Percentiles rank a stretch among this genome's conserved stretches.
These are phyloP conservation scores for Emiliania huxleyi DNA, from an alignment of 78 protist genomes.

Conservation along the genomic window DNA sequence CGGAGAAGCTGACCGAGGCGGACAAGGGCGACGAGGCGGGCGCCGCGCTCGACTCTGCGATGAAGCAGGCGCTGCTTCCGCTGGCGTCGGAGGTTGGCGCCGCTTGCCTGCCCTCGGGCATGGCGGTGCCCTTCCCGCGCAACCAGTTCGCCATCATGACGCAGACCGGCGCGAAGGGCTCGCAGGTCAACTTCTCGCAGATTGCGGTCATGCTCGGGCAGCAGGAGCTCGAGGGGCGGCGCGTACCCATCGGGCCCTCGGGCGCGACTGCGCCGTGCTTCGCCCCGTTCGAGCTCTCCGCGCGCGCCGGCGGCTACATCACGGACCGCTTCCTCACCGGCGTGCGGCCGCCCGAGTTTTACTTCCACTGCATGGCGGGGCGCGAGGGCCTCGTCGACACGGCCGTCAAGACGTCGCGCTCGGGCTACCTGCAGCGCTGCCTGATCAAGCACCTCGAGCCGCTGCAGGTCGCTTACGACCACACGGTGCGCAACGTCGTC, in stretches of 20 bases:
- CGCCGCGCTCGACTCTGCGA: slow-evolving; percentile 56
- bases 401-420: slow-evolving; percentile 98
- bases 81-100: slow-evolving; percentile 77
- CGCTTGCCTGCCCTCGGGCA: slow-evolving; percentile 84
- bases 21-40: not conserved
- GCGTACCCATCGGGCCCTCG: slow-evolving; percentile 92
- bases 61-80: slow-evolving; percentile 51
- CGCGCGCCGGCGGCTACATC: slow-evolving; percentile 91
- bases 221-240: slow-evolving; percentile 92
- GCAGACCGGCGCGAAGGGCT: slow-evolving; percentile 98
- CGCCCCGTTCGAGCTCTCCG: slow-evolving; percentile 73
- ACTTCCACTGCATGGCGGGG: slow-evolving; percentile 99
- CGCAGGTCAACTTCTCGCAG: slow-evolving; percentile 92
- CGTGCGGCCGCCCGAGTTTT: slow-evolving; percentile 79
- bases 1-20: not conserved
- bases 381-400: slow-evolving; percentile 99
- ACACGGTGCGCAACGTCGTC: slow-evolving; percentile 32
- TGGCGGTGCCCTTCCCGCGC: slow-evolving; percentile 81
- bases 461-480: slow-evolving; percentile 39
- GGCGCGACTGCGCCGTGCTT: slow-evolving; percentile 93
- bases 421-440: slow-evolving; percentile 85
- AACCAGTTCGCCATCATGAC: slow-evolving; percentile 93
- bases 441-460: slow-evolving; percentile 93
- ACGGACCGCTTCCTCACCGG: slow-evolving; percentile 96
- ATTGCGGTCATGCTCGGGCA: slow-evolving; percentile 96